A percentile compares a stretch with the other conserved stretches of the same genome.
Evolutionary conservation across 805 yeast species (phyloP).

Genomic region (Candida stauntonica): DNA sequence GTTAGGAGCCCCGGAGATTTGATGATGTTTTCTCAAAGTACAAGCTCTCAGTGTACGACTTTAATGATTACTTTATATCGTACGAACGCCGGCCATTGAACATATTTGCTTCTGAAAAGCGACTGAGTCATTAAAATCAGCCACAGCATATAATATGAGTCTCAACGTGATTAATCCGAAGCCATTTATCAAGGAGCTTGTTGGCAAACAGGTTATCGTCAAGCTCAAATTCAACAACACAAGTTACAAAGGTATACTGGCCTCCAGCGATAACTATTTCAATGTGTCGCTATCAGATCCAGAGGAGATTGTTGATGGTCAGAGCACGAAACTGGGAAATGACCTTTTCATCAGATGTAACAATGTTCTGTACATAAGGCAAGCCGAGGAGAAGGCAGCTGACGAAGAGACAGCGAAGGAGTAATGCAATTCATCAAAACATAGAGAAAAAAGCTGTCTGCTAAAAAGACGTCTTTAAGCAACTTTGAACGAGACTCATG

Average conservation of each 20-base stretch:
- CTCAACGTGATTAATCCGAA: constrained; percentile 76
- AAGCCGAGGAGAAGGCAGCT: constrained; percentile 13
- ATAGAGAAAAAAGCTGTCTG: background rate
- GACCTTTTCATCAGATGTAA: constrained; percentile 88
- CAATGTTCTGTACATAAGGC: constrained; percentile 58
- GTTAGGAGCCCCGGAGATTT: no score
- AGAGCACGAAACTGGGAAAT: constrained; percentile 51
- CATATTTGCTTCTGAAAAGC: no score
- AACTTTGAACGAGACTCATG: background rate
- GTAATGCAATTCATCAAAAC: background rate
- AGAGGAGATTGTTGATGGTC: constrained; percentile 46
- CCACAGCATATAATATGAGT: constrained; percentile 12
- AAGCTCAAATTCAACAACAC: constrained; percentile 88
- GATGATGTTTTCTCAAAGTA: no score
- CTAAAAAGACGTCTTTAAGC: background rate
- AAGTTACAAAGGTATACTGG: constrained; percentile 75
- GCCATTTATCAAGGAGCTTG: constrained; percentile 77
- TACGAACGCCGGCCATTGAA: no score
- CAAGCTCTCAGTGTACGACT: no score
- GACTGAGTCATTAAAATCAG: no score
- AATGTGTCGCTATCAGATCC: constrained; percentile 71
- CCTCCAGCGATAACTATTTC: constrained; percentile 89
- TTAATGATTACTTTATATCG: no score
- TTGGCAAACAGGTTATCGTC: constrained; percentile 68
- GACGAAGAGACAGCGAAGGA: background rate